Conservation (phyloP, 192 early-diverging fungal species). For the Linnemannia hyalina region DNA sequence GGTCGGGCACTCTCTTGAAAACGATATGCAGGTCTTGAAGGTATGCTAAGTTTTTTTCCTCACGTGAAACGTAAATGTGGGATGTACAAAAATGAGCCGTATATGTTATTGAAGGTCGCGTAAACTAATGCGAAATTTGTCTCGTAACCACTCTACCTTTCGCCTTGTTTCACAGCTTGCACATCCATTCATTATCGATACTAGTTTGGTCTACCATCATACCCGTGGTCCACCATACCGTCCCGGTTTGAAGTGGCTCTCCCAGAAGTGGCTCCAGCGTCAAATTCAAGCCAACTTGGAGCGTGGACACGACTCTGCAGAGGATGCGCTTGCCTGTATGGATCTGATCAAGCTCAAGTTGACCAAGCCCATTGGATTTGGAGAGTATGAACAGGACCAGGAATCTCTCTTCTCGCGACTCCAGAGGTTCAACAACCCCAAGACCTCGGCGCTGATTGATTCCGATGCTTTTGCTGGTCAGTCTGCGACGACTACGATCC, state of each 20-base stretch:
- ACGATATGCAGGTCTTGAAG: conserved; percentile 76
- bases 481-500: conserved; percentile 33
- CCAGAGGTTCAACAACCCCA: conserved; percentile 27
- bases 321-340: conserved; percentile 76
- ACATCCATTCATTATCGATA: conserved; percentile 76
- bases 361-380: conserved; percentile 52
- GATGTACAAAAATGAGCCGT: not conserved
- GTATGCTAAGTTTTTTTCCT: not conserved
- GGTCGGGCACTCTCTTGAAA: conserved; percentile 73
- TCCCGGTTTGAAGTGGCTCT: conserved; percentile 66
- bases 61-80: not conserved
- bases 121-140: not conserved
- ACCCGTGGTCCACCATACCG: conserved; percentile 64
- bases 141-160: not conserved
- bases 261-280: conserved; percentile 64
- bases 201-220: conserved; percentile 69
- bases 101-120: not conserved
- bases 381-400: conserved; percentile 45
- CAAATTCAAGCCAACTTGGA: conserved; percentile 65
- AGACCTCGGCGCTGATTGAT: conserved; percentile 39
- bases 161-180: conserved; percentile 32
- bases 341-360: conserved; percentile 75
- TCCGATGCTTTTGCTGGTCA: conserved; percentile 32
- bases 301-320: conserved; percentile 76
- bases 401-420: conserved; percentile 58